A percentile compares a stretch with the other conserved stretches of the same genome.
These are phyloP conservation scores for Sphaerostilbella broomeana DNA, from an alignment of 2,329 filamentous ascomycete genomes.

Conservation along the genomic window DNA sequence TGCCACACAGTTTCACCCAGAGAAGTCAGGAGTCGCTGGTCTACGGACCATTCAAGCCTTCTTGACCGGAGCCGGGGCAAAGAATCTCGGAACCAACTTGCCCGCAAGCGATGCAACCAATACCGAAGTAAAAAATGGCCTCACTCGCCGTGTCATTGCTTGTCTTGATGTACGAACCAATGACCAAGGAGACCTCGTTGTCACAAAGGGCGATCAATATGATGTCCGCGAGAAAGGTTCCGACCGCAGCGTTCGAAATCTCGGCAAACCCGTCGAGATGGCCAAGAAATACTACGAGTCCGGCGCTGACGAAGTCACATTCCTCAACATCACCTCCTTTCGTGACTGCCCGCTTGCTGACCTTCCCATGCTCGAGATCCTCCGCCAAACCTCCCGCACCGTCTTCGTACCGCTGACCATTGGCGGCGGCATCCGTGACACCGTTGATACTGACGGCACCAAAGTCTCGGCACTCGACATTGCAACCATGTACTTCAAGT, in stretches of 20 bases:
- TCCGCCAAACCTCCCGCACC: conserved; percentile 77
- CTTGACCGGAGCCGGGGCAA: conserved; percentile 60
- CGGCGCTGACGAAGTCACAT: conserved; percentile 93
- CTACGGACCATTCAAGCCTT: conserved; percentile 80
- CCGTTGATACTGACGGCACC: conserved; percentile 79
- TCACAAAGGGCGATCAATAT: conserved; percentile 98
- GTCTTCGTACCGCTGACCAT: conserved; percentile 96
- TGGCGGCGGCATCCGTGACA: conserved; percentile 91
- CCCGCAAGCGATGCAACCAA: conserved; percentile 14
- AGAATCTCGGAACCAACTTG: conserved; percentile 35
- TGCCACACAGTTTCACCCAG: conserved; percentile 94
- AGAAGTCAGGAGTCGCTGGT: conserved; percentile 90
- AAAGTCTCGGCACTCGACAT: conserved; percentile 86
- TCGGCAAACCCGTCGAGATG: conserved; percentile 95
- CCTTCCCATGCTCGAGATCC: conserved; percentile 90
- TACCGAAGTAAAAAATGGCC: conserved; percentile 47
- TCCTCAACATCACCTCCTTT: conserved; percentile 97
- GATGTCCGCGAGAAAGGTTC: conserved; percentile 85
- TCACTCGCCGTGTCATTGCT: conserved; percentile 91
- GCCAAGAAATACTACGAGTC: conserved; percentile 91
- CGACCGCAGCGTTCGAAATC: conserved; percentile 67
- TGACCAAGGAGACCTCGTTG: conserved; percentile 88
- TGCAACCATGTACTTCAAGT: conserved; percentile 95
- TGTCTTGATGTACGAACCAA: conserved; percentile 95
- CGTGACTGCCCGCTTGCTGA: conserved; percentile 89